Evolutionary conservation across 176 grass and related monocot species (phyloP).

Genomic region (Aegilops umbellulata): DNA sequence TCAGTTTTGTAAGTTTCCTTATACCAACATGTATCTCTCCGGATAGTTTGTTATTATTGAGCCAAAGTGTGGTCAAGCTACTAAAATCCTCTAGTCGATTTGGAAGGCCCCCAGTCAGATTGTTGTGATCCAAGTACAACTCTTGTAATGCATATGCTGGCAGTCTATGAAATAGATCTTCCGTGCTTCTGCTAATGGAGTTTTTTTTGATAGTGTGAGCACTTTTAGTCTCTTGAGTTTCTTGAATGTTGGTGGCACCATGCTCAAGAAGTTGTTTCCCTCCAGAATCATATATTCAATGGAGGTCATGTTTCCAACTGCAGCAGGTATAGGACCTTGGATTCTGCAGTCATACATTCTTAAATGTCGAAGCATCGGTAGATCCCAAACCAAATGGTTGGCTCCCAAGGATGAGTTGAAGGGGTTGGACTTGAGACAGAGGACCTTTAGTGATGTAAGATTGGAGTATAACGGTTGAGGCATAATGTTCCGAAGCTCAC

Average conservation of each 20-base stretch:
- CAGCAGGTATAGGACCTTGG: background rate
- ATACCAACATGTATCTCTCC: slow-evolving; percentile 26
- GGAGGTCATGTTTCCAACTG: slow-evolving; percentile 2
- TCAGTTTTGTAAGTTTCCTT: background rate
- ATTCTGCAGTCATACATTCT: background rate
- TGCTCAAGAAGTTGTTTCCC: background rate
- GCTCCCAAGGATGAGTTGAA: slow-evolving; percentile 22
- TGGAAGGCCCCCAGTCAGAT: slow-evolving; percentile 8
- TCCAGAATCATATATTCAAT: background rate
- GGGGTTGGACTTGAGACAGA: background rate
- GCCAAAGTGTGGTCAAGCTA: background rate
- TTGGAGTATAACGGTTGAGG: background rate
- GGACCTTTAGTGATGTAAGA: slow-evolving; percentile 18
- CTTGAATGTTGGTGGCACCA: slow-evolving; percentile 6
- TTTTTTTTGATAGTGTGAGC: fast-evolving
- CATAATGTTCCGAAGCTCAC: background rate
- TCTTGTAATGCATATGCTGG: background rate
- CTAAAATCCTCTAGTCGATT: background rate
- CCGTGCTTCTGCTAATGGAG: background rate
- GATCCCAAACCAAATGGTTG: slow-evolving; percentile 21
- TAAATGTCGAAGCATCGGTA: background rate
- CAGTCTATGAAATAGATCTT: slow-evolving; percentile 1
- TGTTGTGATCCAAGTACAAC: background rate
- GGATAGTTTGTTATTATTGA: background rate
- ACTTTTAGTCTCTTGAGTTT: slow-evolving; percentile 4